These are phyloP conservation scores for Salpingoeca rosetta DNA, from an alignment of 78 protist genomes.

Conservation along the genomic window DNA sequence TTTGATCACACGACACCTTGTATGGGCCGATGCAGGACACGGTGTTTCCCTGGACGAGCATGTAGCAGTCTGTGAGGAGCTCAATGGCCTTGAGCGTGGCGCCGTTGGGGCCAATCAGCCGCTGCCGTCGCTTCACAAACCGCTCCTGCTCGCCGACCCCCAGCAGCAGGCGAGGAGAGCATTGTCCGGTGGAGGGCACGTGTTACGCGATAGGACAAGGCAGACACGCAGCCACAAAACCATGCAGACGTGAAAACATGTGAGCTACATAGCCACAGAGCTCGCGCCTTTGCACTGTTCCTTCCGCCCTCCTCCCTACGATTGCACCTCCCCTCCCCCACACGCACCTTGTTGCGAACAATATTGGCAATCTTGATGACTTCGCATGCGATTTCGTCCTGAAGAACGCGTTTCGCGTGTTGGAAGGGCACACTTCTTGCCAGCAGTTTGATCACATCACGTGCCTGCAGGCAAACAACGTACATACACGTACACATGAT, in stretches of 20 bases:
- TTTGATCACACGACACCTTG: slow-evolving; percentile 54
- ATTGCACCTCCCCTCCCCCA: too few relatives aligned
- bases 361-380: slow-evolving; percentile 75
- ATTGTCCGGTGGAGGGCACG: too few relatives aligned
- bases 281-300: too few relatives aligned
- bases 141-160: slow-evolving; percentile 74
- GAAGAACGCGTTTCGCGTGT: slow-evolving; percentile 68
- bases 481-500: too few relatives aligned
- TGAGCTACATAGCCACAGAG: too few relatives aligned
- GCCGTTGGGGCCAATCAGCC: slow-evolving; percentile 96
- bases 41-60: slow-evolving; percentile 94
- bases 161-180: too few relatives aligned
- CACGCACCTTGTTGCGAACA: slow-evolving; percentile 36
- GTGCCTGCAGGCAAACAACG: not conserved
- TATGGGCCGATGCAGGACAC: slow-evolving; percentile 86
- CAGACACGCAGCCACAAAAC: too few relatives aligned
- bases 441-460: slow-evolving; percentile 84
- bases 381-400: slow-evolving; percentile 82
- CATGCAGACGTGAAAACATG: too few relatives aligned
- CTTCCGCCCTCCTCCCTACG: too few relatives aligned
- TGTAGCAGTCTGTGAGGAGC: slow-evolving; percentile 85
- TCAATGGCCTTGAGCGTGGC: slow-evolving; percentile 95
- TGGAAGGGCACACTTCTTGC: slow-evolving; percentile 81
- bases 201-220: too few relatives aligned
- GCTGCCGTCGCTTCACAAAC: slow-evolving; percentile 91